Base-by-base conservation (phyloP, 2,329 filamentous ascomycete species). In the Phoma herbarum region DNA sequence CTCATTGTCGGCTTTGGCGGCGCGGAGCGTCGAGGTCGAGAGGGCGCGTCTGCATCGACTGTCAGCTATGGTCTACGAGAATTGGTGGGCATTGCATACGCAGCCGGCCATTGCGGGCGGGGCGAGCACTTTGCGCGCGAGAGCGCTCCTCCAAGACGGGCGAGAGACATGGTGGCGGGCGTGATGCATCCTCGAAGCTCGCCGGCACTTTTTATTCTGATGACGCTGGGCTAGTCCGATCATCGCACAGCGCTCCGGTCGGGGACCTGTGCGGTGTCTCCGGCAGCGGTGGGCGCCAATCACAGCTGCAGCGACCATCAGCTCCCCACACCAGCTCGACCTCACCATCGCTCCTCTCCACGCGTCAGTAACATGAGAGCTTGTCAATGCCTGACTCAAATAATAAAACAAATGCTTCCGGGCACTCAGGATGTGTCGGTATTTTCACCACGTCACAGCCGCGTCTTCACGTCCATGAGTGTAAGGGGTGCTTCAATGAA, bases 121-220 rank as follows among this genome's bases (percentile, higher is more conserved):
- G 66, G 57, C 52, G 65, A 62, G 62, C 69, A 72, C 63, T 62
- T 67, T 58, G 70, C 66, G 67, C 74, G 75, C 54, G 71, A 65
- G 54, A 77, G 61, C 52, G 59, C 64, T 58, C 69, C 71, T 71
- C 73, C 71, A 55, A 75, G 66, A 55, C 74, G 74, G 70, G 74
- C 67, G 65, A 74, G 67, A 65, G 69, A 68, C 73, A 75, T 74
- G 50, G 47, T 72, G 61, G 65, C 65, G 60, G 67, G 57, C 63
- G 66, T 63, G 53, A 52, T 59, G 54, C 66, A 63, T 60, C 48
- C 29, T 47, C 52, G 56, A 57, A 46, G 51, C 54, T 59, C 45
- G 57, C 52, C 48, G 53, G 43, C 46, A 68, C 66, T 66, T 71
- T 73, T 74, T 73, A 69, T 67, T 63, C n/a, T 39, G 10, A 47